These are phyloP conservation scores for Elongisporangium anandrum DNA, from an alignment of 352 stramenopile genomes.

Conservation along the genomic window DNA sequence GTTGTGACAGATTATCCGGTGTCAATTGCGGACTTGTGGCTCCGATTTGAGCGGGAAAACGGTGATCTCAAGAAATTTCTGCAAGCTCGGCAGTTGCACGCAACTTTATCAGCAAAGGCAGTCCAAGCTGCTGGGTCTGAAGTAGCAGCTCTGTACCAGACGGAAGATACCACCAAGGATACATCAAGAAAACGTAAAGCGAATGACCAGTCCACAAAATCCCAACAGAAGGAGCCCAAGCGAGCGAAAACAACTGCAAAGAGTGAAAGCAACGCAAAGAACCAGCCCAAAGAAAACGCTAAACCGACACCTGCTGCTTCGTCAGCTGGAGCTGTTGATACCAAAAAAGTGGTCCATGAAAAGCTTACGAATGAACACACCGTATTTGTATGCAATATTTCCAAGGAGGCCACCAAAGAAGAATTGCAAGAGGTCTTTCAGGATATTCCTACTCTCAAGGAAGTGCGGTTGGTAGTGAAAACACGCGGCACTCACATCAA, in stretches of 20 bases:
- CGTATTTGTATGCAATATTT: constrained; percentile 63
- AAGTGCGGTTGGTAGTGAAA: constrained; percentile 66
- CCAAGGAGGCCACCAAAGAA: constrained; percentile 47
- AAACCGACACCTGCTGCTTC: neutral
- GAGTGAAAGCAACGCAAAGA: constrained; percentile 7
- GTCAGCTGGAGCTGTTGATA: neutral
- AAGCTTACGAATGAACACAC: constrained; percentile 56
- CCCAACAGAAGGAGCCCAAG: constrained; percentile 11
- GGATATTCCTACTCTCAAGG: constrained; percentile 39
- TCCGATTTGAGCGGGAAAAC: constrained; percentile 52
- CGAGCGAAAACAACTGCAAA: constrained; percentile 15
- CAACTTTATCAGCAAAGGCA: constrained; percentile 12
- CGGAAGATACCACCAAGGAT: neutral
- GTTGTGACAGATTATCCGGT: constrained; percentile 25
- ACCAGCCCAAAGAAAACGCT: constrained; percentile 2
- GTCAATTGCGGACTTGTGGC: constrained; percentile 32
- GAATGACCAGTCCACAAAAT: neutral
- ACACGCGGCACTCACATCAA: constrained; percentile 48
- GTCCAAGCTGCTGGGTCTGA: neutral
- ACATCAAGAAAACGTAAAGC: constrained; percentile 11
- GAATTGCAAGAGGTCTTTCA: constrained; percentile 49
- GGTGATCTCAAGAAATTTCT: constrained; percentile 31
- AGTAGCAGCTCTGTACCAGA: neutral
- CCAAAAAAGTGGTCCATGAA: constrained; percentile 32
- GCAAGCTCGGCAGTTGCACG: constrained; percentile 21